phyloP scores from a whole-genome alignment of 306 rosid genomes.

The Glycine latifolia region DNA sequence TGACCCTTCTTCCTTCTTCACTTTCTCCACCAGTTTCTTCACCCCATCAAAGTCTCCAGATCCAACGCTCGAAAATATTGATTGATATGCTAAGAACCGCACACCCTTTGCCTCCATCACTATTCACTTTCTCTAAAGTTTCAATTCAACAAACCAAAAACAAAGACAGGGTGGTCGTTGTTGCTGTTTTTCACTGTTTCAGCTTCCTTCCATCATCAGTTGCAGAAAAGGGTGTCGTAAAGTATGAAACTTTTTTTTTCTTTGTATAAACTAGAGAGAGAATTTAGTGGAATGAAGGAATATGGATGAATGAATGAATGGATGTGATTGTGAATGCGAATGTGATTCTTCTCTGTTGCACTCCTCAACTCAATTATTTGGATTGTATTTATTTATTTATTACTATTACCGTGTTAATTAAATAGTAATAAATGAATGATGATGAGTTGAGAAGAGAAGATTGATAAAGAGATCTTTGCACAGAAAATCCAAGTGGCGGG shows the following conservation, averaged over 20 bases:
- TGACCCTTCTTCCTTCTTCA: slow-evolving; percentile 63
- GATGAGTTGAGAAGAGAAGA: slow-evolving; percentile 2
- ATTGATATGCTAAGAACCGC: slow-evolving; percentile 76
- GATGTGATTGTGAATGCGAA: slow-evolving; percentile 8
- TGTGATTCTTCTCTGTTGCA: slow-evolving; percentile 5
- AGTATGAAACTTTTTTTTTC: neutral
- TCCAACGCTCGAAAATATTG: slow-evolving; percentile 77
- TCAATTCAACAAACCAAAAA: neutral
- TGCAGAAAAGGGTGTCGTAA: neutral
- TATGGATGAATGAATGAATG: slow-evolving; percentile 6
- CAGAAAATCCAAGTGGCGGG: slow-evolving; percentile 23
- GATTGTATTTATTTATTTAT: neutral
- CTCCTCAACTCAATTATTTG: slow-evolving; percentile 32
- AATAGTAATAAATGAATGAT: neutral
- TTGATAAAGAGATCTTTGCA: neutral
- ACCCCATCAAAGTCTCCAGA: slow-evolving; percentile 78
- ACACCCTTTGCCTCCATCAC: slow-evolving; percentile 75
- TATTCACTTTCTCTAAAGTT: neutral
- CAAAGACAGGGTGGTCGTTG: neutral
- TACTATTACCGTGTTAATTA: neutral
- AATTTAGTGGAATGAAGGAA: neutral
- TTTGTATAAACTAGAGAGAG: neutral
- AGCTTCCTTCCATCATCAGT: slow-evolving; percentile 11
- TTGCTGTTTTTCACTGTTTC: slow-evolving; percentile 33
- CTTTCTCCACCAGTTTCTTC: slow-evolving; percentile 57